Base-by-base conservation (phyloP, 2,329 filamentous ascomycete species). In the Ophiosphaerella korrae region DNA sequence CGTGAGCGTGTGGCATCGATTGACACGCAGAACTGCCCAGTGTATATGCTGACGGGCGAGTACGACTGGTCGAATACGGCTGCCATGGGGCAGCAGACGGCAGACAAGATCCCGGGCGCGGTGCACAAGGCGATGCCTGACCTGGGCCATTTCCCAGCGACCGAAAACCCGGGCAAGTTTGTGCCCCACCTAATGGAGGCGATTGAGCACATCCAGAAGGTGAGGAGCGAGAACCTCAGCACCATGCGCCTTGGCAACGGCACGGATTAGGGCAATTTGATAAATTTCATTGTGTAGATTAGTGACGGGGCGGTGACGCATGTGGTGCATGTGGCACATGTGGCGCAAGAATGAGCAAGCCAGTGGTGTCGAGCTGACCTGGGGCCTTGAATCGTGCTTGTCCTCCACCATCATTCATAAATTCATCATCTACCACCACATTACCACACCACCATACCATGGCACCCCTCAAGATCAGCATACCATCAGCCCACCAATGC, bases 31-130 rank as follows among this genome's bases (percentile, higher is more conserved):
- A 74, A 70, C 49, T 81, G 79, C 48, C 78, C 78, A 2, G 76
- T 81, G 1, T 81, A 75, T 64, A 80, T 81, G 76, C 67, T 81
- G 29, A 81, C 78, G 0, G 78, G 78, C 43, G 75, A 82, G 70
- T 71, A 82, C 55, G 77, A 78, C 54, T 78, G 75, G 75, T 72
- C 66, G n/a, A 78, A 76, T 50, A 78, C 77, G 1, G 76, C 77
- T 2, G 74, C 72, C 16, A 78, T 79, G 76, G 67, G 68, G 14
- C 74, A 79, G 50, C 72, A 73, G 35, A 79, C 77, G 2, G 77
- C 77, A 18, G 74, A 77, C 42, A 79, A 79, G 70, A 80, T 80
- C 32, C 69, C 71, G 0, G 77, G 77, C 5, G 77, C 73, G 0
- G 74, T 74, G 55, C 74, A 77, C 60, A 73, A 74, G 57, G 64